Evolutionary conservation across 1,284 basidiomycete genomes (phyloP).

Genomic region (Cryptococcus sp.): DNA sequence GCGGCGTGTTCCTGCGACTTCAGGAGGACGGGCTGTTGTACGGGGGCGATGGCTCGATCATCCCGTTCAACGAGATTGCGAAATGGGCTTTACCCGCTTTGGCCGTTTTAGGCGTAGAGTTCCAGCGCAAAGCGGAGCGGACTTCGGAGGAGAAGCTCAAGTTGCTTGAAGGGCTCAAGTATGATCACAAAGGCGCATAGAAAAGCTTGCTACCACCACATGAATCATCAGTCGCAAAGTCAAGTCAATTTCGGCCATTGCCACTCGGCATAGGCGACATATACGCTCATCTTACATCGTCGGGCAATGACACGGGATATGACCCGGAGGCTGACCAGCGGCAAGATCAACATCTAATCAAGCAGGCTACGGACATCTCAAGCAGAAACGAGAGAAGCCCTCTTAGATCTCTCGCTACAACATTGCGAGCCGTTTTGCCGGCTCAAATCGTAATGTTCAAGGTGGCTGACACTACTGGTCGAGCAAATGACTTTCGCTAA

Average conservation of each 20-base stretch:
- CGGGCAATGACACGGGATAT: too few relatives aligned
- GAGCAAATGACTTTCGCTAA: too few relatives aligned
- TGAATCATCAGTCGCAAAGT: neutral
- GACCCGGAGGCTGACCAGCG: too few relatives aligned
- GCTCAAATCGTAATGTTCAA: too few relatives aligned
- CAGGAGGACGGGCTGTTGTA: neutral
- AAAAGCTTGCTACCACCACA: neutral
- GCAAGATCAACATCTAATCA: too few relatives aligned
- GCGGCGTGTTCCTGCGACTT: slow-evolving; percentile 12
- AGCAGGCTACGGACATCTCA: too few relatives aligned
- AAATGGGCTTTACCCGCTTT: slow-evolving; percentile 39
- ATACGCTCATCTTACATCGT: too few relatives aligned
- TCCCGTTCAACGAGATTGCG: slow-evolving; percentile 23
- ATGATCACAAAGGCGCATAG: slow-evolving; percentile 43
- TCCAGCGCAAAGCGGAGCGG: slow-evolving; percentile 36
- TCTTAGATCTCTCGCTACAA: too few relatives aligned
- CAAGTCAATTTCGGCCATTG: neutral
- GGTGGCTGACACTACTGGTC: too few relatives aligned
- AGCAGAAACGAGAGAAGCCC: too few relatives aligned
- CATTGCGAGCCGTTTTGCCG: too few relatives aligned
- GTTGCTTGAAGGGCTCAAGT: slow-evolving; percentile 36
- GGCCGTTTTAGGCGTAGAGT: slow-evolving; percentile 34
- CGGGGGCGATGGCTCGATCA: neutral
- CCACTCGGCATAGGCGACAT: too few relatives aligned
- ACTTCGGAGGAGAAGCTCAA: slow-evolving; percentile 27